phyloP scores from a whole-genome alignment of 441 rosid genomes.

The Arabidopsis lyrata region DNA sequence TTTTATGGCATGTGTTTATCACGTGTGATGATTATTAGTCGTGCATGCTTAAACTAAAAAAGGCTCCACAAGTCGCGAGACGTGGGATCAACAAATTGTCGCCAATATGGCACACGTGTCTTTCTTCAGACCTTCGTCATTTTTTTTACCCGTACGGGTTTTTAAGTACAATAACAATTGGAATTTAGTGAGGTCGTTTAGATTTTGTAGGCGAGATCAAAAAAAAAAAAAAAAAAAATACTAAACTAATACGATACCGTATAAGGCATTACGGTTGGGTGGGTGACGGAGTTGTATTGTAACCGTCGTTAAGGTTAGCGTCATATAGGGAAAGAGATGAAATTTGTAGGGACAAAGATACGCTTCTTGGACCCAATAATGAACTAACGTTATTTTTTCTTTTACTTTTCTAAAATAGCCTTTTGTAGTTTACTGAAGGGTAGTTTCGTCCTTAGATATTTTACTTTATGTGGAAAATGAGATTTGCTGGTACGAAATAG shows the following conservation, averaged over 20 bases:
- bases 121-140: background rate
- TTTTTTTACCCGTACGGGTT: slow-evolving; percentile 18
- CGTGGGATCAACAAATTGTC: slow-evolving; percentile 30
- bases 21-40: slow-evolving; percentile 45
- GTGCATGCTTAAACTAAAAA: background rate
- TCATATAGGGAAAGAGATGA: slow-evolving; percentile 25
- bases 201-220: slow-evolving; percentile 22
- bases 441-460: slow-evolving; percentile 36
- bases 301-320: slow-evolving; percentile 41
- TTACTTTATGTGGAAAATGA: slow-evolving; percentile 49
- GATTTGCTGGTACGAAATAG: slow-evolving; percentile 40
- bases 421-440: slow-evolving; percentile 43
- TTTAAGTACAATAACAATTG: slow-evolving; percentile 1
- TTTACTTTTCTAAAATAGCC: background rate
- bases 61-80: slow-evolving; percentile 13
- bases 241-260: slow-evolving; percentile 16
- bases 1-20: slow-evolving; percentile 41
- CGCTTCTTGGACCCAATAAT: slow-evolving; percentile 43
- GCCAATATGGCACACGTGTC: slow-evolving; percentile 29
- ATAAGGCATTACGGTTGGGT: slow-evolving; percentile 41
- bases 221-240: background rate
- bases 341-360: slow-evolving; percentile 57
- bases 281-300: slow-evolving; percentile 34
- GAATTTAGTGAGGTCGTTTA: slow-evolving; percentile 12
- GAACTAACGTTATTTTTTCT: slow-evolving; percentile 4